phyloP scores from a whole-genome alignment of 345 rosid species.

The Euphorbia lathyris region DNA sequence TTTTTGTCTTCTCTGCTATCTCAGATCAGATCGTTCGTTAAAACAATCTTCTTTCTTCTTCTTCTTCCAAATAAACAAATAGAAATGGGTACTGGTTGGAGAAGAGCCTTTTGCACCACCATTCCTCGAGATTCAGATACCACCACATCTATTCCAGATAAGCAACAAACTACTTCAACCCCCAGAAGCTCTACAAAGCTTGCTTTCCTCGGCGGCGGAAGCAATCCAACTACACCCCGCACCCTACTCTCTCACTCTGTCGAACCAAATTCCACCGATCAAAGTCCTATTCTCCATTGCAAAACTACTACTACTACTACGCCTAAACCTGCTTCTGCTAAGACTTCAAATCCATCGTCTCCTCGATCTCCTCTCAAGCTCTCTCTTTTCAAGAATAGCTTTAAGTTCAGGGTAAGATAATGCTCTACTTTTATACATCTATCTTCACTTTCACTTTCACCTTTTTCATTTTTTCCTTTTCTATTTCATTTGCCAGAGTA shows the following conservation, averaged over 20 bases:
- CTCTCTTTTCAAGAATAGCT: slow-evolving; percentile 30
- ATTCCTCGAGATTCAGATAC: slow-evolving; percentile 59
- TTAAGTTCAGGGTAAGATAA: slow-evolving; percentile 29
- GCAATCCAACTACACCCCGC: slow-evolving; percentile 73
- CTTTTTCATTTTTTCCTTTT: no score
- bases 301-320: slow-evolving; percentile 19
- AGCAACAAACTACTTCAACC: slow-evolving; percentile 41
- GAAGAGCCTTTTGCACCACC: slow-evolving; percentile 91
- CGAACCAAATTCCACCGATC: slow-evolving; percentile 26
- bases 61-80: not conserved
- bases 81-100: slow-evolving; percentile 90
- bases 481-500: slow-evolving; percentile 19
- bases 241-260: slow-evolving; percentile 5
- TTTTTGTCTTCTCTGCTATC: slow-evolving; percentile 27
- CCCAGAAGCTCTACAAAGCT: slow-evolving; percentile 58
- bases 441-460: no score
- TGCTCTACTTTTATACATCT: no score
- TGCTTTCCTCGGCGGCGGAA: slow-evolving; percentile 48
- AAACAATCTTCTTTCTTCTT: slow-evolving; percentile 1
- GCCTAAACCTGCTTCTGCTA: slow-evolving; percentile 13
- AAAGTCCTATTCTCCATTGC: slow-evolving; percentile 23
- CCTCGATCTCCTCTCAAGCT: slow-evolving; percentile 36
- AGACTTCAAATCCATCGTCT: slow-evolving; percentile 26
- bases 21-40: no score
- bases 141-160: slow-evolving; percentile 27